Conservation (phyloP, 1,284 basidiomycete species). For the Tilletia setariae region DNA sequence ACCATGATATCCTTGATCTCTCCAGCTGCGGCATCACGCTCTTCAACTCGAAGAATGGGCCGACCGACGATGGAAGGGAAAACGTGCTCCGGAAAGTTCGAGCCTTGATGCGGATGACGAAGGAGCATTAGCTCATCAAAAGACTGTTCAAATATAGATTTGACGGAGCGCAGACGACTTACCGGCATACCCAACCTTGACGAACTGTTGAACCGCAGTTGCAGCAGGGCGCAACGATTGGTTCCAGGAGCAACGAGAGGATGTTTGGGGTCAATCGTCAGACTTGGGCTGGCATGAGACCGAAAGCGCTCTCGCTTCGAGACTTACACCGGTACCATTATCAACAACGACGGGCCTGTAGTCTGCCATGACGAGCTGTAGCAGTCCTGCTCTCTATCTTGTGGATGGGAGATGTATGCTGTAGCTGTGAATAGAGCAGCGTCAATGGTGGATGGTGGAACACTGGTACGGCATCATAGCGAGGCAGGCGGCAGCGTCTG, state of each 20-base stretch:
- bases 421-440: too few species aligned
- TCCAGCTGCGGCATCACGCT: conserved; percentile 69
- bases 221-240: too few species aligned
- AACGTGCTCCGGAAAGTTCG: conserved; percentile 91
- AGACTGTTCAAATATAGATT: background rate
- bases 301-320: conserved; percentile 19
- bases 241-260: too few species aligned
- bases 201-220: conserved; percentile 54
- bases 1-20: conserved; percentile 86
- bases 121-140: background rate
- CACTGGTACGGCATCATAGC: too few species aligned
- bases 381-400: background rate
- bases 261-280: too few species aligned
- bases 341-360: conserved; percentile 81
- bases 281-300: background rate
- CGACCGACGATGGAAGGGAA: conserved; percentile 96
- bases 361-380: conserved; percentile 41
- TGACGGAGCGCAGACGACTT: conserved; percentile 60
- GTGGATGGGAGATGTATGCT: background rate
- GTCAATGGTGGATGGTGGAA: too few species aligned
- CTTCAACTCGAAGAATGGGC: conserved; percentile 94
- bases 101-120: conserved; percentile 24
- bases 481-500: too few species aligned
- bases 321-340: conserved; percentile 84
- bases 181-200: conserved; percentile 96